Evolutionary conservation across 345 rosid genomes (phyloP).

Genomic region (Aegle marmelos): DNA sequence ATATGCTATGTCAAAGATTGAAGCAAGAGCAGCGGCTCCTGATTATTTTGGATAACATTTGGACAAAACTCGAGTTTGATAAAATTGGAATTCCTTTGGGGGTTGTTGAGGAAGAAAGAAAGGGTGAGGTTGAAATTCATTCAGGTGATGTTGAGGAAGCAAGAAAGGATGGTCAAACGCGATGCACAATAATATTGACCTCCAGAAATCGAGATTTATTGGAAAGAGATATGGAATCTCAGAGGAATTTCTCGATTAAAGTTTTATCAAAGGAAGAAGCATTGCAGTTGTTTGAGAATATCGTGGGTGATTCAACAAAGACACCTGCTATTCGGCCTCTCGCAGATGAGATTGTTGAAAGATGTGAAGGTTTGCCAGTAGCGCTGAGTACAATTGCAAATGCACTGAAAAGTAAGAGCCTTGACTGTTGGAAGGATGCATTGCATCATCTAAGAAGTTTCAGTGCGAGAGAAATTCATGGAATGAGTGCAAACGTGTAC

Average conservation of each 20-base stretch:
- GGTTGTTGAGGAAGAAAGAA: no score
- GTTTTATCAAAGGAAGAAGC: conserved; percentile 3
- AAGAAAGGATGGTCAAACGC: neutral
- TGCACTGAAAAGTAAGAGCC: neutral
- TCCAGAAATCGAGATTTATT: conserved; percentile 12
- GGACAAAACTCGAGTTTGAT: neutral
- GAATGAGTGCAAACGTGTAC: neutral
- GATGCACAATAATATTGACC: conserved; percentile 26
- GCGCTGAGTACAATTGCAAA: conserved; percentile 7
- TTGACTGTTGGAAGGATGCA: neutral
- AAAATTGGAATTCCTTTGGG: neutral
- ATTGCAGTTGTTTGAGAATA: neutral
- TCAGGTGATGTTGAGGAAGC: neutral
- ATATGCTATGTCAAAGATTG: no score
- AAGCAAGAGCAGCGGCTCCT: no score
- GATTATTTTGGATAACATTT: no score
- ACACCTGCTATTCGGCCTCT: neutral
- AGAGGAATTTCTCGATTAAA: neutral
- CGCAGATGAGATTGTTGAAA: neutral
- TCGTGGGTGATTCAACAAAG: neutral
- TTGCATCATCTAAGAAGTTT: neutral
- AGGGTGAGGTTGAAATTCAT: neutral
- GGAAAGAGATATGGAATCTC: conserved; percentile 1
- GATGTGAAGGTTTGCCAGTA: conserved; percentile 21
- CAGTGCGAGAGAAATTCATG: neutral